A percentile compares a stretch with the other conserved stretches of the same genome.
phyloP scores from a whole-genome alignment of 345 rosid genomes.

The Euphorbia lathyris region DNA sequence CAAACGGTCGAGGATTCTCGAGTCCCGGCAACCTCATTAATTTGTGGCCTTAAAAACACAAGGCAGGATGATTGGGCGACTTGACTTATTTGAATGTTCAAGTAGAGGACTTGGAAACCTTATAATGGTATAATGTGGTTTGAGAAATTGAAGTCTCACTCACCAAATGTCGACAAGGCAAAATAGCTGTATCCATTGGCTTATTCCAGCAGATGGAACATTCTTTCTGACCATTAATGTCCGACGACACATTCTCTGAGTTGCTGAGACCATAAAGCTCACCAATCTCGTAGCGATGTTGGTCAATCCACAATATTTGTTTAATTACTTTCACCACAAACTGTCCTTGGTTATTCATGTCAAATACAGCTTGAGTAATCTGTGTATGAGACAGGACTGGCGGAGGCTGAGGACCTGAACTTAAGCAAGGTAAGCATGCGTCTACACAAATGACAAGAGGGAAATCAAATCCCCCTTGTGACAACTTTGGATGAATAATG shows the following conservation, averaged over 20 bases:
- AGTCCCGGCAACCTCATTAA: too few species aligned
- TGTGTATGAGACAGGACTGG: constrained; percentile 30
- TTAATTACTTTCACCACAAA: constrained; percentile 39
- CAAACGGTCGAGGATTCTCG: too few species aligned
- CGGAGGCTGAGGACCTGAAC: constrained; percentile 8
- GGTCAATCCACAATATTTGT: constrained; percentile 39
- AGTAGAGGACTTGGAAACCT: background rate
- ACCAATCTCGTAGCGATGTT: constrained; percentile 39
- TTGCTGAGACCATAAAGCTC: constrained; percentile 45
- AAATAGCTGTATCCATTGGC: constrained; percentile 41
- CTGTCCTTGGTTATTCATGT: constrained; percentile 24
- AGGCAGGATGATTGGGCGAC: too few species aligned
- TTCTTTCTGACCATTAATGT: constrained; percentile 31
- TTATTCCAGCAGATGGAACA: constrained; percentile 49
- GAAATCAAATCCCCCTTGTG: constrained; percentile 24
- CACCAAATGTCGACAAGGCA: constrained; percentile 57
- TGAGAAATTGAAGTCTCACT: constrained; percentile 27
- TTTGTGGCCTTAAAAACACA: too few species aligned
- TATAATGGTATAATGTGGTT: background rate
- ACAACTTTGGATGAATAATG: constrained; percentile 31
- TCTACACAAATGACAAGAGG: constrained; percentile 47
- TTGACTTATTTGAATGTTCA: background rate
- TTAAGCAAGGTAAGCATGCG: constrained; percentile 22
- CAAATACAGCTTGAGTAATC: constrained; percentile 42
- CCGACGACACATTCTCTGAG: constrained; percentile 18